Evolutionary conservation across 2,329 filamentous ascomycete species (phyloP).

Genomic region (Rutstroemia sp.): DNA sequence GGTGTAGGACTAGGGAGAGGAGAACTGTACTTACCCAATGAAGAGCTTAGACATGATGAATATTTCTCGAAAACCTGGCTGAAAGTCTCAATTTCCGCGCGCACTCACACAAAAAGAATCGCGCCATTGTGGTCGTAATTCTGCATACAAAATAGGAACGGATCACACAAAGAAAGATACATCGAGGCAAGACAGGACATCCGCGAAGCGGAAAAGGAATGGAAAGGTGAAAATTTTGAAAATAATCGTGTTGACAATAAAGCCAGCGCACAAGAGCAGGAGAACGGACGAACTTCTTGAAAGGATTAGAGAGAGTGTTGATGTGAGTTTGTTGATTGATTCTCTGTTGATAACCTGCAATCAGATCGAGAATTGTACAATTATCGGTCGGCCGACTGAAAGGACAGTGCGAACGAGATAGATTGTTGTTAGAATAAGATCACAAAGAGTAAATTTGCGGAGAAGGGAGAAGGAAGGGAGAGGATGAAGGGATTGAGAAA

Average conservation of each 20-base stretch:
- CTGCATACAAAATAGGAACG: slow-evolving; percentile 25
- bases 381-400: slow-evolving; percentile 25
- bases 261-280: slow-evolving; percentile 29
- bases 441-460: not conserved
- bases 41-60: slow-evolving; percentile 84
- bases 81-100: slow-evolving; percentile 34
- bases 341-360: not conserved
- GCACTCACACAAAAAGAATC: slow-evolving; percentile 27
- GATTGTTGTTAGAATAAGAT: slow-evolving; percentile 1
- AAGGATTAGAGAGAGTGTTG: slow-evolving; percentile 19
- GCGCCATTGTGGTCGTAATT: slow-evolving; percentile 27
- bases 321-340: slow-evolving; percentile 3
- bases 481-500: not conserved
- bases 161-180: slow-evolving; percentile 31
- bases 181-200: slow-evolving; percentile 30
- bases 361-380: not conserved
- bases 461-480: not conserved
- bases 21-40: slow-evolving; percentile 64
- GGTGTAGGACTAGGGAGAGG: not conserved
- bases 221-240: slow-evolving; percentile 21
- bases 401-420: slow-evolving; percentile 27
- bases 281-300: slow-evolving; percentile 32
- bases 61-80: slow-evolving; percentile 27
- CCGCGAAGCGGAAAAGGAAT: slow-evolving; percentile 25
- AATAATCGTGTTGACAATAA: slow-evolving; percentile 17